Base-by-base conservation (phyloP, 2,329 filamentous ascomycete species). In the Aspergillus flavus region DNA sequence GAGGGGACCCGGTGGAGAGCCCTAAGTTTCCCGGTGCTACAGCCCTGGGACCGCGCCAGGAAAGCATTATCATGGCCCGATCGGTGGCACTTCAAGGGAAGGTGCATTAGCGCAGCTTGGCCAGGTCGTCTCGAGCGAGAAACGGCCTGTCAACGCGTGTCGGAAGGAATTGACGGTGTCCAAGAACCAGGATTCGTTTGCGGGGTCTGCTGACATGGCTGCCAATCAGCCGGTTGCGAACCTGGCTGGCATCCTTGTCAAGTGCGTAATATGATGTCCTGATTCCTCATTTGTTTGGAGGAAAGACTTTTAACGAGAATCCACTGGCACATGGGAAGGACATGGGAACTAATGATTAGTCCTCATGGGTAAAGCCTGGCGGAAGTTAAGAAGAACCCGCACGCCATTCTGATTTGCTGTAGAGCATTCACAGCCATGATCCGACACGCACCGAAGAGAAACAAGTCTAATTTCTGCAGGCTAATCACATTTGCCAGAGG, bases 51-150 rank as follows among this genome's bases (percentile, higher is more conserved):
- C 69, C 66, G 65, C 63, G 57, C 63, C 67, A 64, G 61, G 48
- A 62, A 57, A 55, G 56, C 59, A 57, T 60, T 62, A 54, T 59
- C 46, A 60, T 62, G 59, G 55, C 57, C 57, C 62, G 63, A 66
- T 67, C 63, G 46, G 65, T 67, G 61, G 63, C 59, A 50, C 61
- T 64, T 57, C 68, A 73, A 71, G 75, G 73, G 70, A 76, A 75
- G 71, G 69, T 76, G 75, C 75, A 76, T 77, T 77, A 77, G 75
- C 72, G 74, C 62, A 65, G 66, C 68, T 68, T 69, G 69, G 72
- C 68, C 70, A 67, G 63, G 68, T 62, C 30, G 55, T 59, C 54
- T 58, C 50, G 36, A 59, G 34, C 28, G 56, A 52, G 55, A 58
- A 58, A 55, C 55, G 34, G 39, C 55, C 32, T 32, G 50, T 34